Base-by-base conservation (phyloP, 208 protist species). In the Trypanosoma mega region DNA sequence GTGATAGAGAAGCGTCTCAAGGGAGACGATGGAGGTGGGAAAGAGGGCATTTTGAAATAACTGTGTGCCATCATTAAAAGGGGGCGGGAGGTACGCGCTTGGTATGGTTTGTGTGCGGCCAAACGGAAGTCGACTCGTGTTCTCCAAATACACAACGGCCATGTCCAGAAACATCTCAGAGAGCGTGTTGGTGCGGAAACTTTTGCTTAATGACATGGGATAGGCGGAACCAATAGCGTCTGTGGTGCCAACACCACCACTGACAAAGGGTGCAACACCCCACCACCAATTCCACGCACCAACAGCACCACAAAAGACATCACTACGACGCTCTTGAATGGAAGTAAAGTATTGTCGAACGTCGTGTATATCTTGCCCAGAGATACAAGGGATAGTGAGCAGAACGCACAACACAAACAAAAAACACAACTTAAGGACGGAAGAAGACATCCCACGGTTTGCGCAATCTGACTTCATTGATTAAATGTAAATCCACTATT, bases 1-100 rank as follows among this genome's bases (percentile, higher is more conserved):
- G 60, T 91, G 84, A 52, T 68, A 45, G 39, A 91, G 51, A 43
- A 91, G 47, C 52, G 79, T 82, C 34, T 80, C 58, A 53, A 91
- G 63, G n/a, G 78, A 81, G 44, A 86, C 74, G 33, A 72, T 50
- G 18, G 41, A 33, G 9, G 30, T 20, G 3, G 52, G 48, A 47
- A 64, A 79, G 26, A 60, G 55, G 26, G 63, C 46, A 47, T 79
- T 79, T 16, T 39, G 45, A 29, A 79, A 72, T 0, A 43, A n/a
- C 1, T 29, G 27, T 6, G 41, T 46, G 12, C 3, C 16, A 56
- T 39, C 34, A 6, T 49, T 41, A 30, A 49, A 65, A 12, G 59
- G 59, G 8, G 70, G 20, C 4, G 82, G 82, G 16, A 86, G 54
- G 68, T 76, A 90, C 11, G 37, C 43, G 12, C 47, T 27, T 21